Conservation (phyloP, 2,329 filamentous ascomycete species). For the Alternaria infectoria region DNA sequence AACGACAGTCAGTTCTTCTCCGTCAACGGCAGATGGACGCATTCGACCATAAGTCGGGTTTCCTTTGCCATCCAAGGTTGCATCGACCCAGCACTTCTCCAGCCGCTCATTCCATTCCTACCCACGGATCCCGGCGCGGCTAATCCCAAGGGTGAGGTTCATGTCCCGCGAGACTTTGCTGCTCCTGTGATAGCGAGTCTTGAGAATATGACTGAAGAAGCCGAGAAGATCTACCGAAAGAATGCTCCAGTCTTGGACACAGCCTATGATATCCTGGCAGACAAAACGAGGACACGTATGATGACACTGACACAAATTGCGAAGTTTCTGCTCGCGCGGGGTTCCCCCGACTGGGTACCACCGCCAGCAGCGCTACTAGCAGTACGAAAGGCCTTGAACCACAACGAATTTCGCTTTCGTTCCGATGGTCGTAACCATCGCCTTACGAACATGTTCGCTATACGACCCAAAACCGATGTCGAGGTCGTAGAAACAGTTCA, state of each 20-base stretch:
- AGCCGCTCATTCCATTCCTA: conserved; percentile 58
- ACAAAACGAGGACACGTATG: conserved; percentile 52
- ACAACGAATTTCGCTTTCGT: conserved; percentile 67
- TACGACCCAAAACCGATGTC: conserved; percentile 64
- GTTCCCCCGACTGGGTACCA: conserved; percentile 35
- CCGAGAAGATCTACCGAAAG: conserved; percentile 56
- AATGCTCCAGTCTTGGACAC: conserved; percentile 56
- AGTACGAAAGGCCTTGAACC: conserved; percentile 68
- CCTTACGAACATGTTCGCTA: conserved; percentile 66
- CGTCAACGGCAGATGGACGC: conserved; percentile 57
- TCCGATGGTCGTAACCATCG: conserved; percentile 58
- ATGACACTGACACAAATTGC: conserved; percentile 58
- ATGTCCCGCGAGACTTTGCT: conserved; percentile 55
- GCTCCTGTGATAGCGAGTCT: conserved; percentile 54
- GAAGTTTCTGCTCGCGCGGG: conserved; percentile 46
- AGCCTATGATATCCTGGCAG: conserved; percentile 56
- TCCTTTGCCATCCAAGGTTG: conserved; percentile 59
- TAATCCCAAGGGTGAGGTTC: conserved; percentile 40
- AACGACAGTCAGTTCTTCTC: conserved; percentile 56
- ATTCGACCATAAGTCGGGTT: conserved; percentile 47
- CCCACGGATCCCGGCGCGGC: conserved; percentile 48
- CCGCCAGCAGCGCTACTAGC: conserved; percentile 66
- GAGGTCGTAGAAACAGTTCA: conserved; percentile 59
- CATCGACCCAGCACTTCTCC: conserved; percentile 53
- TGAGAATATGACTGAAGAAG: conserved; percentile 51